These are phyloP conservation scores for Heracleum sosnowskyi DNA, from an alignment of 129 eudicot genomes.

Conservation along the genomic window DNA sequence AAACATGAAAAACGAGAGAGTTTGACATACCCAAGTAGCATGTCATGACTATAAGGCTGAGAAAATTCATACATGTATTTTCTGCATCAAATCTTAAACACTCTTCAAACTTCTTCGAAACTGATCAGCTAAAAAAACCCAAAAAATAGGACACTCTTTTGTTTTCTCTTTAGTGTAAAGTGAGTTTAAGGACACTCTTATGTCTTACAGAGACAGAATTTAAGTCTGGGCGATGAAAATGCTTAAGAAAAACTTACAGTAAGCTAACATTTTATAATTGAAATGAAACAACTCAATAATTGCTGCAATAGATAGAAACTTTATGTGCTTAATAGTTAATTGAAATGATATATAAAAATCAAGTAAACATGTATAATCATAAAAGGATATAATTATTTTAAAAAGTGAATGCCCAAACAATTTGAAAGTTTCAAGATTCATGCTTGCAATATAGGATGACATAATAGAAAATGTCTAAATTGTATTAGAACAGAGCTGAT, in stretches of 20 bases:
- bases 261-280: too few relatives aligned
- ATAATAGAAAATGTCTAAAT: background rate
- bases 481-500: too few relatives aligned
- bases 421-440: background rate
- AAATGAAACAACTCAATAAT: too few relatives aligned
- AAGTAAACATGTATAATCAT: background rate
- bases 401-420: background rate
- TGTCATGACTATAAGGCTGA: background rate
- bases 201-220: too few relatives aligned
- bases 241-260: too few relatives aligned
- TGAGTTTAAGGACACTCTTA: constrained; percentile 4
- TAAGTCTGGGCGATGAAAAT: too few relatives aligned
- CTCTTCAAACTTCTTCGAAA: background rate
- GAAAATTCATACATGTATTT: background rate
- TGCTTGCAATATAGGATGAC: background rate
- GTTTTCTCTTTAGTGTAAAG: background rate
- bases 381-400: too few relatives aligned
- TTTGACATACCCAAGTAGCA: background rate
- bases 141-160: background rate
- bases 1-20: background rate
- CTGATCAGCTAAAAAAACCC: background rate
- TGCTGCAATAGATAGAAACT: too few relatives aligned
- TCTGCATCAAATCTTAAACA: background rate
- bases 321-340: background rate
- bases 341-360: too few relatives aligned